Conservation (phyloP, 495 filamentous ascomycete species). For the Umbilicaria muhlenbergii region DNA sequence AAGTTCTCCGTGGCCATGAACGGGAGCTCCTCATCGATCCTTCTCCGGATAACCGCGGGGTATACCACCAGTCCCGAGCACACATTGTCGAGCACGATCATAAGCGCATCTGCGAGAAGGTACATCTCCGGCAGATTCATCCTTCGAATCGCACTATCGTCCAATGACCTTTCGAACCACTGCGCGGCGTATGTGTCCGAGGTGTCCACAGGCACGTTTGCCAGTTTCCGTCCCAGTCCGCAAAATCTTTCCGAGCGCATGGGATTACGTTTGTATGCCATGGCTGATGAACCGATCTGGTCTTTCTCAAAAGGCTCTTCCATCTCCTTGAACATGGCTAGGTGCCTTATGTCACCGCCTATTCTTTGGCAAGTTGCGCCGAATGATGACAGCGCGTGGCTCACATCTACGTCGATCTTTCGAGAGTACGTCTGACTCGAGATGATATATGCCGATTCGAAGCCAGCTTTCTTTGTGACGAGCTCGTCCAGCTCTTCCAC, state of each 20-base stretch:
- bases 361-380: slow-evolving; percentile 70
- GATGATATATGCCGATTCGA: slow-evolving; percentile 53
- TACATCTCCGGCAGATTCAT: slow-evolving; percentile 69
- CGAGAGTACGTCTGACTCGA: slow-evolving; percentile 72
- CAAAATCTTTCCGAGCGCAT: slow-evolving; percentile 82
- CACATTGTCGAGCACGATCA: slow-evolving; percentile 72
- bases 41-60: slow-evolving; percentile 55
- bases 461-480: slow-evolving; percentile 74
- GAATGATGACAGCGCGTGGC: slow-evolving; percentile 67
- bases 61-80: slow-evolving; percentile 73
- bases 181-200: slow-evolving; percentile 67
- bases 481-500: slow-evolving; percentile 57
- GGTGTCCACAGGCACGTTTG: slow-evolving; percentile 49
- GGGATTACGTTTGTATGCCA: slow-evolving; percentile 82
- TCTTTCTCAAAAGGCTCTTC: slow-evolving; percentile 85
- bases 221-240: slow-evolving; percentile 55
- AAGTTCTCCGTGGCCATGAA: slow-evolving; percentile 80
- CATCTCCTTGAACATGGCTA: slow-evolving; percentile 67
- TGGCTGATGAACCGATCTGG: slow-evolving; percentile 45
- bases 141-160: slow-evolving; percentile 47
- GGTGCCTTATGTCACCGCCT: slow-evolving; percentile 58
- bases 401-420: slow-evolving; percentile 70
- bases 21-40: slow-evolving; percentile 64
- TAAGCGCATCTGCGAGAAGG: slow-evolving; percentile 67
- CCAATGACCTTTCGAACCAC: slow-evolving; percentile 56